A percentile compares a stretch with the other conserved stretches of the same genome.
These are phyloP conservation scores for Aspergillus sp. DNA, from an alignment of 2,329 filamentous ascomycete species.

Conservation along the genomic window DNA sequence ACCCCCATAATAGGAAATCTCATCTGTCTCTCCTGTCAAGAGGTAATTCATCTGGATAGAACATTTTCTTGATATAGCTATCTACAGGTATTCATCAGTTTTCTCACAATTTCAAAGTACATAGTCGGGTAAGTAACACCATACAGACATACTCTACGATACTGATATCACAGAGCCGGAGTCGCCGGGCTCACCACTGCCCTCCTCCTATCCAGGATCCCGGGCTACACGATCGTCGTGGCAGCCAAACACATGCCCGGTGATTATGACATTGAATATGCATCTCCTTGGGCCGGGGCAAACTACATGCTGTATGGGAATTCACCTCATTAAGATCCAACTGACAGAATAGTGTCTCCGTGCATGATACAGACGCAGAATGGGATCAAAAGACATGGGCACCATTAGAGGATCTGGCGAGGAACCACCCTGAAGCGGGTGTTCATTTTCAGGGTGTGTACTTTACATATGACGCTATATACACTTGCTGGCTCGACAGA, in stretches of 20 bases:
- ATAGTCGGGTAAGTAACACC: neutral
- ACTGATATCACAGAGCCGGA: constrained; percentile 47
- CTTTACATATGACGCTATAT: constrained; percentile 38
- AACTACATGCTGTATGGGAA: constrained; percentile 65
- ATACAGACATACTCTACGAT: neutral
- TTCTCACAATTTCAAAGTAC: neutral
- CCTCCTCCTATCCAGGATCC: constrained; percentile 52
- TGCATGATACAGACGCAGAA: constrained; percentile 9
- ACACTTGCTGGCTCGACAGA: constrained; percentile 33
- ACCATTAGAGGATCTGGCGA: constrained; percentile 52
- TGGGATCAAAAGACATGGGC: constrained; percentile 53
- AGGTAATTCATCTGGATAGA: no score
- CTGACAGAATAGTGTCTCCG: neutral
- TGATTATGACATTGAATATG: constrained; percentile 84
- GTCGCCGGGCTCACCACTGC: constrained; percentile 62
- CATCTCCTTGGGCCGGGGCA: constrained; percentile 81
- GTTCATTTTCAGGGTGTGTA: constrained; percentile 65
- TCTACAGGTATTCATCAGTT: no score
- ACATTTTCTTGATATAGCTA: no score
- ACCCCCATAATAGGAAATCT: no score
- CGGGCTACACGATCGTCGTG: constrained; percentile 57
- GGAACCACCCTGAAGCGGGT: constrained; percentile 66
- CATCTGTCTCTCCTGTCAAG: no score
- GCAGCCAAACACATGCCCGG: constrained; percentile 85
- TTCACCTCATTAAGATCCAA: neutral